phyloP scores from a whole-genome alignment of 306 rosid genomes.

The Vigna nakashimae region DNA sequence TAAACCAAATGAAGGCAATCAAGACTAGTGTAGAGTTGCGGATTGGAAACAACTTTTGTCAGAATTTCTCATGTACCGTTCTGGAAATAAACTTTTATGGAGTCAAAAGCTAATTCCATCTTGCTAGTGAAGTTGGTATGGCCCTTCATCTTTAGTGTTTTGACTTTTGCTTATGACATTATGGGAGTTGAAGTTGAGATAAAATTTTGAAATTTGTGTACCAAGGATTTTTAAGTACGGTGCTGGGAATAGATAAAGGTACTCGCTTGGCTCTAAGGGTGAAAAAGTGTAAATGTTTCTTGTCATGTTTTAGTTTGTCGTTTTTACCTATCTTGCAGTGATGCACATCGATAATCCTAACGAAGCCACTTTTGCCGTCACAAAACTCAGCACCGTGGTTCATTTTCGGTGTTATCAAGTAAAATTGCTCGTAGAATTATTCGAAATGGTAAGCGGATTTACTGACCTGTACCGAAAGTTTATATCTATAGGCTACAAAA shows the following conservation, averaged over 20 bases:
- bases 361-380: constrained; percentile 25
- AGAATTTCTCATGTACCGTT: constrained; percentile 18
- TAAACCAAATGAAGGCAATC: constrained; percentile 61
- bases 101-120: constrained; percentile 29
- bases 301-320: constrained; percentile 37
- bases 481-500: neutral
- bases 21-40: constrained; percentile 40
- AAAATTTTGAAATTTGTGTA: constrained; percentile 20
- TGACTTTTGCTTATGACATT: constrained; percentile 31
- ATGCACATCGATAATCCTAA: constrained; percentile 36
- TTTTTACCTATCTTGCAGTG: constrained; percentile 21
- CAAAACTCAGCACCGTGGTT: constrained; percentile 18
- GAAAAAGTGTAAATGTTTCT: constrained; percentile 18
- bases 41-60: constrained; percentile 1
- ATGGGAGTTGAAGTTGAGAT: constrained; percentile 37
- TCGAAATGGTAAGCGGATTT: constrained; percentile 16
- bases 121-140: constrained; percentile 33
- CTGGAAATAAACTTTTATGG: constrained; percentile 10
- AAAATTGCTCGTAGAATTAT: constrained; percentile 10
- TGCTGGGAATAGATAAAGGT: constrained; percentile 33
- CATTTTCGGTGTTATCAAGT: constrained; percentile 31
- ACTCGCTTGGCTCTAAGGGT: constrained; percentile 34
- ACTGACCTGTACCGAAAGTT: neutral
- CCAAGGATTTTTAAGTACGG: constrained; percentile 26
- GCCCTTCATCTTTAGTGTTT: constrained; percentile 26